A percentile compares a stretch with the other conserved stretches of the same genome.
Evolutionary conservation across 2,329 filamentous ascomycete species (phyloP).

Genomic region (Teratosphaeria destructans): DNA sequence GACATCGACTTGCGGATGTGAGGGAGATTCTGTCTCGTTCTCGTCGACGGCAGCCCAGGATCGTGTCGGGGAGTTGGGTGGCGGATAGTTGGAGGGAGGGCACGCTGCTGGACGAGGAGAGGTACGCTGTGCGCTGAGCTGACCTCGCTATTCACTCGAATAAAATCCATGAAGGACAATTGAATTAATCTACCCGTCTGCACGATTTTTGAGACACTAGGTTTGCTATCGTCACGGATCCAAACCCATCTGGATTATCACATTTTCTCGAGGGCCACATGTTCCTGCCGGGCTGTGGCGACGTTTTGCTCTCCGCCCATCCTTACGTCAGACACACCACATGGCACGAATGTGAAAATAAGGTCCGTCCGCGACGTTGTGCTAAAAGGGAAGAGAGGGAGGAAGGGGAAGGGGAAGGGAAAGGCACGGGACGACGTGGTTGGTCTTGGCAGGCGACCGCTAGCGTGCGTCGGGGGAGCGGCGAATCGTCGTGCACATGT

Average conservation of each 20-base stretch:
- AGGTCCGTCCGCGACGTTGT: background rate
- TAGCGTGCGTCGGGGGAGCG: background rate
- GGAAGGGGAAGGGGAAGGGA: background rate
- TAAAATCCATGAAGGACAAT: background rate
- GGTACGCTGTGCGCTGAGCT: background rate
- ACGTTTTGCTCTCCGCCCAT: background rate
- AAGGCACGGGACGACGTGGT: background rate
- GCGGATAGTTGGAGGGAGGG: conserved; percentile 68
- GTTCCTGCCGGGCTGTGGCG: too few relatives aligned
- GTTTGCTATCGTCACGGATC: too few relatives aligned
- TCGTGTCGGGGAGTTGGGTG: conserved; percentile 65
- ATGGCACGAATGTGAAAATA: background rate
- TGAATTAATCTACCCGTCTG: too few relatives aligned
- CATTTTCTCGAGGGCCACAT: too few relatives aligned
- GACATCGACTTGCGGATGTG: conserved; percentile 31
- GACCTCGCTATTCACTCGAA: conserved; percentile 24
- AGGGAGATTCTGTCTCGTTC: conserved; percentile 7
- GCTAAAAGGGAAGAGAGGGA: background rate
- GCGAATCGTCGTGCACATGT: background rate
- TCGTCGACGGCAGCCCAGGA: conserved; percentile 48
- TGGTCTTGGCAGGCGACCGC: background rate
- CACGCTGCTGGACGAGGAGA: conserved; percentile 71
- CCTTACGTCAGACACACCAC: background rate
- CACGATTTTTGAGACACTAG: too few relatives aligned
- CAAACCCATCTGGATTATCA: too few relatives aligned